Evolutionary conservation across 164 flowering plant genomes (phyloP).

Genomic region (Aristolochia californica): DNA sequence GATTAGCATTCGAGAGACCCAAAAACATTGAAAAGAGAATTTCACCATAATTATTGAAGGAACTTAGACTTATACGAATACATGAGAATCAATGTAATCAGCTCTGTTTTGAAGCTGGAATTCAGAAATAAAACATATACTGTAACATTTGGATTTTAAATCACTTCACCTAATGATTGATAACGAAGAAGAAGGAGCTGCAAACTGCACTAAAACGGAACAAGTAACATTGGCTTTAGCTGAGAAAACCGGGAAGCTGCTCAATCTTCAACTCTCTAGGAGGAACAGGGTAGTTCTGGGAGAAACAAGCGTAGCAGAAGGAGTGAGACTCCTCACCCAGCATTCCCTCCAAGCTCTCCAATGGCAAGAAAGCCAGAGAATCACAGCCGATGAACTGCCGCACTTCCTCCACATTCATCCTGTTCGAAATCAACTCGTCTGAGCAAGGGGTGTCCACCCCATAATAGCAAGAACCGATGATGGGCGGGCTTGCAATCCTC

Average conservation of each 20-base stretch:
- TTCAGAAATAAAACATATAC: too few relatives aligned
- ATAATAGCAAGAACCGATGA: conserved; percentile 76
- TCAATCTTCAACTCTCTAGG: conserved; percentile 61
- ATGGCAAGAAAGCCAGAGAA: conserved; percentile 65
- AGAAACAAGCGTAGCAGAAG: conserved; percentile 85
- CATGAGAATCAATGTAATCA: too few relatives aligned
- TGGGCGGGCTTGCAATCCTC: conserved; percentile 94
- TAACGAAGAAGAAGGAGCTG: too few relatives aligned
- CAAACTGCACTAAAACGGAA: background rate
- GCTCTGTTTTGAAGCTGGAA: too few relatives aligned
- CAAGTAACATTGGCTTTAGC: too few relatives aligned
- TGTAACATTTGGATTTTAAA: background rate
- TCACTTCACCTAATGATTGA: too few relatives aligned
- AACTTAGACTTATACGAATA: too few relatives aligned
- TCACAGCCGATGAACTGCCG: conserved; percentile 64
- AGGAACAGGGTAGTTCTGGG: conserved; percentile 65
- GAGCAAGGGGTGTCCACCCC: conserved; percentile 83
- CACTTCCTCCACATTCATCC: conserved; percentile 64
- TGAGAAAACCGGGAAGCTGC: conserved; percentile 11
- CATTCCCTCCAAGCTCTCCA: conserved; percentile 48
- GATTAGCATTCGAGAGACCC: too few relatives aligned
- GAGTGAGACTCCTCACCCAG: conserved; percentile 36
- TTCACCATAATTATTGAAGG: too few relatives aligned
- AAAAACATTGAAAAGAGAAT: too few relatives aligned
- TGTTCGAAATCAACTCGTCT: conserved; percentile 72